Base-by-base conservation (phyloP, 208 protist genomes). In the Trypanosoma brucei region DNA sequence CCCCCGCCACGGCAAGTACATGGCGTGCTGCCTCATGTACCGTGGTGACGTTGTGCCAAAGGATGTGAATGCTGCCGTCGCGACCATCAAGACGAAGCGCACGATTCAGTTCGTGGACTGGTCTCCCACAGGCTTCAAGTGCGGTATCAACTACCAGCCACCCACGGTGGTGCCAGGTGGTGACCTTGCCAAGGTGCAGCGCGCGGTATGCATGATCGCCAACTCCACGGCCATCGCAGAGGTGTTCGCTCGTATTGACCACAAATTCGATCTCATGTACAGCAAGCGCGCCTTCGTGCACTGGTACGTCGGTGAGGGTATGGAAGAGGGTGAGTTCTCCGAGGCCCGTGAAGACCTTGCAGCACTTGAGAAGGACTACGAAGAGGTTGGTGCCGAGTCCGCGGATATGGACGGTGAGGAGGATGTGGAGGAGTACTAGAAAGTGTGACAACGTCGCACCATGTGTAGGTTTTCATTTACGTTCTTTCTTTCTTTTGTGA, bases 121-220 rank as follows among this genome's bases (percentile, higher is more conserved):
- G 97, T 97, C 80, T 59, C 97, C 96, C 56, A 98, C 93, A 59
- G 96, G 97, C 62, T 98, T 99, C 95, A 99, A 98, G 88, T 96
- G 95, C 78, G 98, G 97, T 76, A 98, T 99, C 85, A 99, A 99
- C 93, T 96, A 98, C 78, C 87, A 98, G 97, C 98, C 63, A 91
- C 96, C 98, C 42, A 97, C 93, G 33, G 88, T 94, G 34, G 86
- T 98, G 11, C 94, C 95, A 42, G 96, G 95, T 58, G 93, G 93
- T 56, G 96, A 98, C 75, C 77, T 99, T 54, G 92, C 93, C 66
- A 78, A 98, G 36, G 92, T 98, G 51, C 78, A 97, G 71, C 77
- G 96, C 52, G 88, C 96, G 38, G 89, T 98, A 64, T 98, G 92
- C 81, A 98, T 98, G 95, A 76, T 98, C 34, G 78, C 84, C 52